Base-by-base conservation (phyloP, 2,329 filamentous ascomycete genomes). In the Whalleya microplaca region DNA sequence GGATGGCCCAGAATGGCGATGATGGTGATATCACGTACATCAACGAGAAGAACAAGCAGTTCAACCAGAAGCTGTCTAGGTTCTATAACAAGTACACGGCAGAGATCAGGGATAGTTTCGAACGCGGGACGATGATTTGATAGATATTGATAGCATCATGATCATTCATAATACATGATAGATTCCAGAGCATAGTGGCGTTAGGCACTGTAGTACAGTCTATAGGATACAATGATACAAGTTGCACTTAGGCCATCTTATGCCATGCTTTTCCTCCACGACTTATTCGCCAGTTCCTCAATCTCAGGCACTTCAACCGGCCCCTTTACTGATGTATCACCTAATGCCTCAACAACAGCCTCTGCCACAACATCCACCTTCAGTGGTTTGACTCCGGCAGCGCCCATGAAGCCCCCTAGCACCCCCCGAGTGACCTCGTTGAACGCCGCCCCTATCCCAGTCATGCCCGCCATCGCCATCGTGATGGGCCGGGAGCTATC, bases 41-140 rank as follows among this genome's bases (percentile, higher is more conserved):
- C 84, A 99, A 99, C 78, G 92, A 97, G 78, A 97, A 99, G 88
- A 99, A 99, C 82, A 98, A 98, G 82, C 92, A 97, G 82, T 99
- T 99, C 80, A 99, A 99, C 85, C 88, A 96, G 79, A 98, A 99
- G 79, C 80, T 99, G 74, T 82, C 89, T 51, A 83, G 95, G 64
- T 99, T 98, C 79, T 99, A 99, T 77, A 95, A 99, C 78, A 96
- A 96, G 80, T 99, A 99, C 75, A 99, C 95, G 45, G 87, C 90
- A 29, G 95, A 99, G 74, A 98, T 99, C 68, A 83, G 95, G 71
- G 95, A 99, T 71, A 97, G 90, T 75, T 99, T 99, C 73, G 95
- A 99, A 83, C 85, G 95, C 63, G 95, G 95, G 18, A 98, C 95
- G 2, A 96, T 96, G 84, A 95, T 98, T 73, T 98, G 71, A 81